Conservation (phyloP, 768 basidiomycete genomes). For the Imleria badia region DNA sequence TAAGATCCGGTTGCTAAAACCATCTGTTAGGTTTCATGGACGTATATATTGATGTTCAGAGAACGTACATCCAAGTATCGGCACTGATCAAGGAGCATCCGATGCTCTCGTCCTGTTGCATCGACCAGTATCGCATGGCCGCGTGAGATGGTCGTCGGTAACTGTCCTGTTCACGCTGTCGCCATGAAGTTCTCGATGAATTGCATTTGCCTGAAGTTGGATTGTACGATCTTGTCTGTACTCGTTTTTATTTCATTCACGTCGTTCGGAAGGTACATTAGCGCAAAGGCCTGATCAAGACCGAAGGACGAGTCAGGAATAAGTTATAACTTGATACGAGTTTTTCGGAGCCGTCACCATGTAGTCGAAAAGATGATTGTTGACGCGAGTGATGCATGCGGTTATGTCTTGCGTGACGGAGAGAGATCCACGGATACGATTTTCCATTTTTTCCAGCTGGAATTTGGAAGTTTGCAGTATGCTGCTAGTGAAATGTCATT, state of each 20-base stretch:
- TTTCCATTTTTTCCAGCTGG: not conserved
- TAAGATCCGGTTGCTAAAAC: not conserved
- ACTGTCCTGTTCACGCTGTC: not conserved
- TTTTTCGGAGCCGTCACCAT: not conserved
- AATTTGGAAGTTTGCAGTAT: not conserved
- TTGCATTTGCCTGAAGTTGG: not conserved
- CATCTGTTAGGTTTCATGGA: not conserved
- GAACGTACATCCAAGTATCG: not conserved
- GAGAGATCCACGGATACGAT: not conserved
- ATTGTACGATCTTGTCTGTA: not conserved
- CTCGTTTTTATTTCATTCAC: not conserved
- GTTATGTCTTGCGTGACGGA: constrained; percentile 1
- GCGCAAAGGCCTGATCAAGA: not conserved
- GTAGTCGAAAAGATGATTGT: constrained; percentile 8
- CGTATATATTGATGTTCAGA: not conserved
- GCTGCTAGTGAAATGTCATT: not conserved
- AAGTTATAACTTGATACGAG: too few relatives aligned
- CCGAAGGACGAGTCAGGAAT: not conserved
- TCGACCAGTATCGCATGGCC: not conserved
- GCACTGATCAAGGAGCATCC: constrained; percentile 3
- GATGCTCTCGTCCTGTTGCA: not conserved
- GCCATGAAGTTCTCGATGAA: not conserved
- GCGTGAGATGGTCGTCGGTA: not conserved
- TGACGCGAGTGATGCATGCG: not conserved
- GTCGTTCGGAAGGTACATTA: not conserved